A percentile compares a stretch with the other conserved stretches of the same genome.
Evolutionary conservation across 106 monocot species (phyloP).

Genomic region (Allium sativum): DNA sequence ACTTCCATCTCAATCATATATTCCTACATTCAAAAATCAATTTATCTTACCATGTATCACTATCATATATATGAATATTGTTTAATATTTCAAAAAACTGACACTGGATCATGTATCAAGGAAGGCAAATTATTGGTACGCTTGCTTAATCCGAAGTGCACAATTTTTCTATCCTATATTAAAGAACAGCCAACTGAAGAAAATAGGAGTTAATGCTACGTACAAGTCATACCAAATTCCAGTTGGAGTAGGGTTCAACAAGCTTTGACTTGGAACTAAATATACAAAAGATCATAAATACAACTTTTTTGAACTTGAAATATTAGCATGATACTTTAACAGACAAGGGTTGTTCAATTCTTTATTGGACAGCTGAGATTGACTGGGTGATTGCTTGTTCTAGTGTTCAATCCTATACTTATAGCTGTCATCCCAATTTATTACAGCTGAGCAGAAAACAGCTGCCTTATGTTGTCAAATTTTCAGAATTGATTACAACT

Average conservation of each 20-base stretch:
- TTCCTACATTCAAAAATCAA: conserved; percentile 29
- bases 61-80: no score
- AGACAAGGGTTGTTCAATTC: no score
- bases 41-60: no score
- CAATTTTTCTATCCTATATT: background rate
- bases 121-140: background rate
- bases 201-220: background rate
- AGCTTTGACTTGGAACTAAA: conserved; percentile 1
- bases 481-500: no score
- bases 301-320: background rate
- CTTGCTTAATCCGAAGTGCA: background rate
- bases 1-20: conserved; percentile 67
- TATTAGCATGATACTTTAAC: no score
- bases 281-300: background rate
- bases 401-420: no score
- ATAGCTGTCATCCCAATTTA: no score
- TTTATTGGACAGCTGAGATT: no score
- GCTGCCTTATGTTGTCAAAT: no score
- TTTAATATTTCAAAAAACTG: no score
- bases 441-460: no score
- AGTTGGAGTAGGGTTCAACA: background rate
- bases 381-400: no score
- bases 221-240: background rate
- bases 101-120: background rate
- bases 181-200: background rate